These are phyloP conservation scores for Cyathus striatus DNA, from an alignment of 768 basidiomycete species.

Conservation along the genomic window DNA sequence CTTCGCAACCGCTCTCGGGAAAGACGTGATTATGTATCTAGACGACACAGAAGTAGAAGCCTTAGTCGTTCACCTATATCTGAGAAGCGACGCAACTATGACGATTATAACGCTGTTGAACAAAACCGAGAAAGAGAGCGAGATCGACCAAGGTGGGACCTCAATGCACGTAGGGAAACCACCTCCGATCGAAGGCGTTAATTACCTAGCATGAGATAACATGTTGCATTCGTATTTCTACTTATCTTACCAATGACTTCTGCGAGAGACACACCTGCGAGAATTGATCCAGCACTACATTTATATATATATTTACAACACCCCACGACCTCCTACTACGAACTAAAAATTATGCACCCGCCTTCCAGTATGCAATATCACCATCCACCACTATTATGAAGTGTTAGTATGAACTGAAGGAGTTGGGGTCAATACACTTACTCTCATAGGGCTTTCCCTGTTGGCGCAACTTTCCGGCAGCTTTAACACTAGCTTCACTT, in stretches of 20 bases:
- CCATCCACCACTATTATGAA: conserved; percentile 67
- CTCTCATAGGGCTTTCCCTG: conserved; percentile 98
- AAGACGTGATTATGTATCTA: neutral
- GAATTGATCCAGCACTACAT: conserved; percentile 4
- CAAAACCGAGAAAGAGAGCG: conserved; percentile 19
- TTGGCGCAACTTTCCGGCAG: conserved; percentile 90
- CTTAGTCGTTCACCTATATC: conserved; percentile 6
- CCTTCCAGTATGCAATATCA: conserved; percentile 91
- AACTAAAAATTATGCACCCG: conserved; percentile 40
- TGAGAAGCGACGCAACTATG: conserved; percentile 3
- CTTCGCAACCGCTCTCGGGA: conserved; percentile 7
- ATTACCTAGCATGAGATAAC: no score
- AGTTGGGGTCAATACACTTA: conserved; percentile 32
- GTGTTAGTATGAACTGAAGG: neutral
- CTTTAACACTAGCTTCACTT: conserved; percentile 87
- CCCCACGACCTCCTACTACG: no score
- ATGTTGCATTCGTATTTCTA: neutral
- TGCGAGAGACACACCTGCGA: no score
- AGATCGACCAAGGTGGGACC: conserved; percentile 49
- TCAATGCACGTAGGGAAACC: conserved; percentile 33
- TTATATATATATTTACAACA: neutral
- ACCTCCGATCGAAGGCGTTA: conserved; percentile 10
- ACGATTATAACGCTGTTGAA: conserved; percentile 14
- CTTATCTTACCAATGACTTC: no score
- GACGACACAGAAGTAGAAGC: conserved; percentile 5